A percentile compares a stretch with the other conserved stretches of the same genome.
These are phyloP conservation scores for Gelatoporia subvermispora DNA, from an alignment of 768 basidiomycete species.

Conservation along the genomic window DNA sequence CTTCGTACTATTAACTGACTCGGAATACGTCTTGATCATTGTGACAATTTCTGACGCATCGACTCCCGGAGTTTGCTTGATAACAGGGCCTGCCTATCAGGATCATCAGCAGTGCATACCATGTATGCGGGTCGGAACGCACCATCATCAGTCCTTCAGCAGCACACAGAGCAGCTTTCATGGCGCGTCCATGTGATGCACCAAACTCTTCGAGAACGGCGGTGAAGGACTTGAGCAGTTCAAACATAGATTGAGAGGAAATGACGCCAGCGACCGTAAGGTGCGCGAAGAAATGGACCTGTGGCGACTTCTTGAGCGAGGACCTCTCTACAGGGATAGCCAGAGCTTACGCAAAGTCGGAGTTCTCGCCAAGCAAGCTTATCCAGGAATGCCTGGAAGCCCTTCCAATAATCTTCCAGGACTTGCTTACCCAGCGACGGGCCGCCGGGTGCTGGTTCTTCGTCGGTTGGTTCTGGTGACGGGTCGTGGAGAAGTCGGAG, in stretches of 20 bases:
- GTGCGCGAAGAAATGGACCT: constrained; percentile 95
- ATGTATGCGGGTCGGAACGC: constrained; percentile 14
- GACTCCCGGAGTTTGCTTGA: constrained; percentile 58
- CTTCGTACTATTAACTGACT: constrained; percentile 53
- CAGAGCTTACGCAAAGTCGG: constrained; percentile 67
- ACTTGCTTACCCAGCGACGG: constrained; percentile 63
- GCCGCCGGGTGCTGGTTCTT: constrained; percentile 20
- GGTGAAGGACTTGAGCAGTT: constrained; percentile 78
- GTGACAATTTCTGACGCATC: constrained; percentile 64
- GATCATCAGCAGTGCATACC: not conserved
- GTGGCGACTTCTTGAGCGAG: no score
- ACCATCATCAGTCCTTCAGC: constrained; percentile 79
- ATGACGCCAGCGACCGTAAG: constrained; percentile 73
- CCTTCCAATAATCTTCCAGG: constrained; percentile 86
- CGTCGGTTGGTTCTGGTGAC: constrained; percentile 31
- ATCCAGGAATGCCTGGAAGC: constrained; percentile 85
- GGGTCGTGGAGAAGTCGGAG: constrained; percentile 62
- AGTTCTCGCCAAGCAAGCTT: constrained; percentile 89
- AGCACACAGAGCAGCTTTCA: constrained; percentile 75
- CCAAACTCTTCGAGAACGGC: constrained; percentile 87
- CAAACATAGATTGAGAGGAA: constrained; percentile 71
- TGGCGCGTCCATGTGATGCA: constrained; percentile 79
- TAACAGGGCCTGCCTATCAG: constrained; percentile 57
- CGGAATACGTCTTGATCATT: constrained; percentile 66
- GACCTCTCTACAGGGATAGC: no score